Conservation (phyloP, 768 basidiomycete genomes). For the Wakefieldia striispora region DNA sequence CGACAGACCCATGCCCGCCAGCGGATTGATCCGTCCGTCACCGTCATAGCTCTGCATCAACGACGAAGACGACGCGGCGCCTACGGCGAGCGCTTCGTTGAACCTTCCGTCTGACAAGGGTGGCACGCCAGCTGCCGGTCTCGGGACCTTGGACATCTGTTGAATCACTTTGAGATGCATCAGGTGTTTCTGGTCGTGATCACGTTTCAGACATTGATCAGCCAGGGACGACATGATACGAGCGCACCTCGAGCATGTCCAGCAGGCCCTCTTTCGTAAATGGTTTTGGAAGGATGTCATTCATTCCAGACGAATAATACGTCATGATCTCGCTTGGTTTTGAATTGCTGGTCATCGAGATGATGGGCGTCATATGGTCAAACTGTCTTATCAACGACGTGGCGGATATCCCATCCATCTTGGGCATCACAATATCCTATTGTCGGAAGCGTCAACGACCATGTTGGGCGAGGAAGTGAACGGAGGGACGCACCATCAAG, state of each 20-base stretch:
- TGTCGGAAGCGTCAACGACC: neutral
- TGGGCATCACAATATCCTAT: slow-evolving; percentile 95
- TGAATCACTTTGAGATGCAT: slow-evolving; percentile 86
- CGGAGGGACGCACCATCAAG: slow-evolving; percentile 69
- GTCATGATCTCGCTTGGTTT: slow-evolving; percentile 92
- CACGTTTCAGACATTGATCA: neutral
- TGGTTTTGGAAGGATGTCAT: slow-evolving; percentile 94
- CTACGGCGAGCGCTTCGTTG: slow-evolving; percentile 52
- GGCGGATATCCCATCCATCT: slow-evolving; percentile 83
- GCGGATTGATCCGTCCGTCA: slow-evolving; percentile 70
- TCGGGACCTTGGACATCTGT: slow-evolving; percentile 63
- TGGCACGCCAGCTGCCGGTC: slow-evolving; percentile 63
- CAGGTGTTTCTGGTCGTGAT: slow-evolving; percentile 65
- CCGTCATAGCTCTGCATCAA: slow-evolving; percentile 32
- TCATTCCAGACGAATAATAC: slow-evolving; percentile 78
- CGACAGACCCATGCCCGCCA: slow-evolving; percentile 83
- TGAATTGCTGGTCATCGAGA: slow-evolving; percentile 96
- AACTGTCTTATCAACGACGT: slow-evolving; percentile 94
- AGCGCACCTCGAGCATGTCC: slow-evolving; percentile 82
- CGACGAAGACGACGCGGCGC: slow-evolving; percentile 27
- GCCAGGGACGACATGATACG: neutral
- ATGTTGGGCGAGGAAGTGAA: neutral
- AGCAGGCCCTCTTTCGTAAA: slow-evolving; percentile 93
- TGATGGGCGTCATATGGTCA: slow-evolving; percentile 93
- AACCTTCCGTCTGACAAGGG: slow-evolving; percentile 52